Base-by-base conservation (phyloP, 441 rosid genomes). In the Erodium chrysanthum region DNA sequence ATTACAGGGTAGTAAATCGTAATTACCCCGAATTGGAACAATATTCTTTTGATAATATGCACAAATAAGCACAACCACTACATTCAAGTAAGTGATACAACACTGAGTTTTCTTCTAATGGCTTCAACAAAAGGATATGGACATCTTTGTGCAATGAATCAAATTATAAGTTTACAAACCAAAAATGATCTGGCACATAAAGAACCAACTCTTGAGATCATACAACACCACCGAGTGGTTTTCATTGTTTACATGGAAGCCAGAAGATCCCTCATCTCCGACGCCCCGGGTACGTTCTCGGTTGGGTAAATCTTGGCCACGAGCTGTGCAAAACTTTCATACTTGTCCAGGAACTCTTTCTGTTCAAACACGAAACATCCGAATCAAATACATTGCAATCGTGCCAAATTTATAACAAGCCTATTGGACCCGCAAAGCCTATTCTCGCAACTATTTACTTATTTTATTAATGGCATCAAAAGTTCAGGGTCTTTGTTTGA, bases 271-370 rank as follows among this genome's bases (percentile, higher is more conserved):
- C 86, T 86, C 97, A 94, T 89, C 77, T 94, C 97, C 35, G 80
- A 62, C 11, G 81, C 89, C 0, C 96, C 82, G 7, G 86, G 88
- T 69, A 89, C 82, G 65, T 81, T 80, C 82, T 91, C 97, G 0
- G 29, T 83, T 0, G 96, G 96, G 67, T 94, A 94, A 66, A 94
- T 82, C 85, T 90, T 94, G 23, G 92, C 88, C 69, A 91, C 92
- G 0, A 89, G 85, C 79, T 89, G 96, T 25, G 81, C 91, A 66
- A 89, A 94, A 79, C 94, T 87, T 64, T 94, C 99, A 37, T 94
- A 91, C 84, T 94, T 94, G 84, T 91, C 99, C 80, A 89, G 72
- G 74, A 91, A 94, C 70, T 94, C 99, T 74, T 89, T 91, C 97
- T 94, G 97, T 72, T 80, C 76, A 75, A 59, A 75, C 31, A 20